Evolutionary conservation across 768 basidiomycete species (phyloP).

Genomic region (Termitomyces titanicus): DNA sequence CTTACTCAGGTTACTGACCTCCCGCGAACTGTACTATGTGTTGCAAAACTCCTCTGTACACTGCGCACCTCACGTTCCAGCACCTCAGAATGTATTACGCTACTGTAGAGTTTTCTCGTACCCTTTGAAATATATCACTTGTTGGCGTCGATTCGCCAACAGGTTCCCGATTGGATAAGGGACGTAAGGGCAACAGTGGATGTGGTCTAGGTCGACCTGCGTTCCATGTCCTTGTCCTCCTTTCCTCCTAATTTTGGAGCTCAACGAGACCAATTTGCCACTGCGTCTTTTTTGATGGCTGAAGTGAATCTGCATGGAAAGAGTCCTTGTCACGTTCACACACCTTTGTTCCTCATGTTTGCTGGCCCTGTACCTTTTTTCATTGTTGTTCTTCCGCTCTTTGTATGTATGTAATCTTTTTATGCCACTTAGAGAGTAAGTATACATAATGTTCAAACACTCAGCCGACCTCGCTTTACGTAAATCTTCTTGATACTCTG

Average conservation of each 20-base stretch:
- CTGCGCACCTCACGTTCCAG: background rate
- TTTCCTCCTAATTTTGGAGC: background rate
- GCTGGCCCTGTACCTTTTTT: constrained; percentile 35
- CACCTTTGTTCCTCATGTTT: constrained; percentile 15
- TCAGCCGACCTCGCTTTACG: constrained; percentile 29
- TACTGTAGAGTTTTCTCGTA: background rate
- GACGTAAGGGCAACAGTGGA: constrained; percentile 6
- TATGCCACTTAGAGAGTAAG: constrained; percentile 51
- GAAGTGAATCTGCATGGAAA: too few species aligned
- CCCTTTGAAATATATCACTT: constrained; percentile 10
- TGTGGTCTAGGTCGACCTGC: background rate
- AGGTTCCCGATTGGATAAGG: constrained; percentile 5
- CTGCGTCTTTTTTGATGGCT: constrained; percentile 3
- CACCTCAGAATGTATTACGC: background rate
- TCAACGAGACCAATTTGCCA: background rate
- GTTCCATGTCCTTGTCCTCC: background rate
- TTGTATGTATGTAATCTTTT: constrained; percentile 64
- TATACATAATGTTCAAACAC: constrained; percentile 50
- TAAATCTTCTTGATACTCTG: constrained; percentile 30
- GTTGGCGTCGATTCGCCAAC: constrained; percentile 8
- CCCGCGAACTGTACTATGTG: too few species aligned
- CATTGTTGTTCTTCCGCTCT: constrained; percentile 57
- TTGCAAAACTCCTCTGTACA: background rate
- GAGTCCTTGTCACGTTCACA: background rate
- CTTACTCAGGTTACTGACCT: too few species aligned